phyloP scores from a whole-genome alignment of 2,329 filamentous ascomycete species.

The Hypoxylon sp. region DNA sequence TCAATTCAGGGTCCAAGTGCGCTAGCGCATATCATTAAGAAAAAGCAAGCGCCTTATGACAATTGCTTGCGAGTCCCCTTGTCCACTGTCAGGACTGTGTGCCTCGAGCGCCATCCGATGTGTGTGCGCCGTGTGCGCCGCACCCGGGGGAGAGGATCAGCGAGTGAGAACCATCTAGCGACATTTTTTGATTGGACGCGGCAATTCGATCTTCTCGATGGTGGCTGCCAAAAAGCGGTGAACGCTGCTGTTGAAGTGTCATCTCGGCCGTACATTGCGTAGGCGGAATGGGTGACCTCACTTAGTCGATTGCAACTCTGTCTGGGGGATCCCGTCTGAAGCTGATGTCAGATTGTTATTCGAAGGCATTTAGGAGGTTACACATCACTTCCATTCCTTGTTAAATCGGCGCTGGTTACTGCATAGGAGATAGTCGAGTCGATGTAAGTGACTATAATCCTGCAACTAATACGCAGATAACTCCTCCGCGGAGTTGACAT shows the following conservation, averaged over 20 bases:
- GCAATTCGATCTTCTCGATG: conserved; percentile 30
- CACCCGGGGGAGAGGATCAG: conserved; percentile 37
- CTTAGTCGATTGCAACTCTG: conserved; percentile 20
- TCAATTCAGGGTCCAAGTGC: conserved; percentile 39
- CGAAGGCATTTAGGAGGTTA: conserved; percentile 21
- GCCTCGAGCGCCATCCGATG: conserved; percentile 20
- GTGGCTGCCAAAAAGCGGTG: conserved; percentile 39
- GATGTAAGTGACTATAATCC: conserved; percentile 10
- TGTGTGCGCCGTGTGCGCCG: conserved; percentile 7
- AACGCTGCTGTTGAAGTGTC: conserved; percentile 24
- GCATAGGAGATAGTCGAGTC: conserved; percentile 15
- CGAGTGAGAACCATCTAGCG: conserved; percentile 21
- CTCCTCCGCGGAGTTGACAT: conserved; percentile 24
- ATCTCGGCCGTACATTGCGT: conserved; percentile 25
- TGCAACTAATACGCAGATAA: background rate
- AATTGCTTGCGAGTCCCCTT: background rate
- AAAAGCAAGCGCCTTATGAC: conserved; percentile 16
- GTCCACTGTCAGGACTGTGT: background rate
- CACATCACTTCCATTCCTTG: conserved; percentile 4
- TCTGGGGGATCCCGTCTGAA: conserved; percentile 22
- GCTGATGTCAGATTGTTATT: conserved; percentile 42
- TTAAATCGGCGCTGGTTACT: conserved; percentile 5
- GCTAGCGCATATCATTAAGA: conserved; percentile 25
- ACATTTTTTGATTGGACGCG: conserved; percentile 29
- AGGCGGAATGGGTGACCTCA: conserved; percentile 15